Base-by-base conservation (phyloP, 352 stramenopile genomes). In the Phytopythium oedochilum region DNA sequence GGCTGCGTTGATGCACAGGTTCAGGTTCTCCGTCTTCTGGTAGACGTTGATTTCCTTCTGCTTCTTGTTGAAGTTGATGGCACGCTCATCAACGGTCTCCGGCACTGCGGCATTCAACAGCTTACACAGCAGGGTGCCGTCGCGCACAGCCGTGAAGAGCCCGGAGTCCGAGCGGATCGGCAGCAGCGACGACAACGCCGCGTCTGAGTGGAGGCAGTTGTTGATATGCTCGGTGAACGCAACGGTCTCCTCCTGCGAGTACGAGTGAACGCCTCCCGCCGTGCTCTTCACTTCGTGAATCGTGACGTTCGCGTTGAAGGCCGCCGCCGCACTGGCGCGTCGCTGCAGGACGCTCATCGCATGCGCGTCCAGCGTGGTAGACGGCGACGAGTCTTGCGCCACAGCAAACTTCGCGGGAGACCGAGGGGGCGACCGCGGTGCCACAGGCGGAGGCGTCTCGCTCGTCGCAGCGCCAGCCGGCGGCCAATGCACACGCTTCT, bases 201-300 rank as follows among this genome's bases (percentile, higher is more conserved):
- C 63, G 52, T 96, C 89, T 11, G 73, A 49, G 5, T 71, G 57
- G 39, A 98, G 57, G 26, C 70, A 84, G 59, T 96, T 94, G 70
- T 97, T 98, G 61, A 98, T 94, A 61, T 97, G 90, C 70, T 96
- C 75, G 5, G 91, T 95, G 62, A 98, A 98, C 15, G 86, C 86
- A 6, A 75, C 72, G 0, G 84, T 94, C 51, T 98, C 92, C 59
- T 97, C 92, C 53, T 95, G 82, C 23, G 86, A 95, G 63, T 93
- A 96, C 59, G 88, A 92, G 62, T 96, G 88, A 14, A 91, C 47
- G 18, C 84, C 81, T 35, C 83, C 84, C 6, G 78, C 77, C 20
- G 81, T 73, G n/a, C 84, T 75, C 55, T 86, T 88, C 34, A 90
- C 82, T 57, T 92, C 84, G 52, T 92, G 79, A 45, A 92, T 91